Evolutionary conservation across 768 basidiomycete species (phyloP), one percentile per base, ranked within the genome.

Genomic region (Baorangia bicolor): DNA sequence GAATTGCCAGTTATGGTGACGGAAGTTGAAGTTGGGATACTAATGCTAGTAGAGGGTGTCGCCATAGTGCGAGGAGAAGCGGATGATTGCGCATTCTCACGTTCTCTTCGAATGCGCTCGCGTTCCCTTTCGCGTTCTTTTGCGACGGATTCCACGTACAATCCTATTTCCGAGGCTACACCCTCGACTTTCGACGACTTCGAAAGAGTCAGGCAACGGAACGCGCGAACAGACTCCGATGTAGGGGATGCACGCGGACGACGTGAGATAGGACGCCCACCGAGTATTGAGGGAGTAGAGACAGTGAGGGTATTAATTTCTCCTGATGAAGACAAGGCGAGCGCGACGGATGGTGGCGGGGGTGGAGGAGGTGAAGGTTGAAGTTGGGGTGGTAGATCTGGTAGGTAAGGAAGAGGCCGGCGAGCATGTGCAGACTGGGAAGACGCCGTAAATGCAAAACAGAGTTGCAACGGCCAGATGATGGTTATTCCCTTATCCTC

Each of bases 401-500:
- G 90, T 37, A 88, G 75, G 61, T 80, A 77, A 20, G 79, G 67
- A 35, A 88, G 75, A 18, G 77, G 74, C 11, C 73, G 69, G 9
- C 78, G 75, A 45, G 72, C 68, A 59, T 76, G 77, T 11, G 58
- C 47, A 51, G 70, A 68, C 23, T 69, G 66, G 52, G 76, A 66
- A 43, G 72, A 62, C 16, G 75, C 69, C 57, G 61, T 75, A 68
- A 69, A 78, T n/a, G 69, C 74, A 72, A 68, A 76, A 59, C 85
- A 88, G 5, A 92, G 79, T 2, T 75, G 70, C 2, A 79, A 70
- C 2, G 91, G 90, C 76, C 90, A 92, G 58, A 92, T 83, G 46
- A 88, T 74, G n/a, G 80, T 75, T 30, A 89, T 73, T 1, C 90
- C 90, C 62, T 90, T 91, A 60, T 90, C 88, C 67, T 92, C 90